Conservation (phyloP, 1,139 yeast genomes). For the Candida glucosophila region DNA sequence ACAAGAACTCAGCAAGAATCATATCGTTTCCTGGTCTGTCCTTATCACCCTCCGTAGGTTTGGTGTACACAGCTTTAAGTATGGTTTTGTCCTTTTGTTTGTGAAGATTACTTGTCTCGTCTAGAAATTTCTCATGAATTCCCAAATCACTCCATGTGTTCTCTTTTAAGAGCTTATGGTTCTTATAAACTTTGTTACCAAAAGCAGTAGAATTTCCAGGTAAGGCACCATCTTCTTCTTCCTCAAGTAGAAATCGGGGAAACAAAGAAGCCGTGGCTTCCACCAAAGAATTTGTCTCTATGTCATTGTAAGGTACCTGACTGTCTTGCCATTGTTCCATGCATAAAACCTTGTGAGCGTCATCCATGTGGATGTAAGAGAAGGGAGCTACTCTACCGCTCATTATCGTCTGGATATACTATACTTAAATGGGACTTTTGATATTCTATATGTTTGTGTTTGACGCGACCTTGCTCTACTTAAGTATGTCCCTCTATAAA, state of each 20-base stretch:
- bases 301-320: slow-evolving; percentile 33
- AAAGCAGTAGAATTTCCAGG: slow-evolving; percentile 29
- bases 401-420: too few species aligned
- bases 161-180: slow-evolving; percentile 21
- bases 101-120: slow-evolving; percentile 11
- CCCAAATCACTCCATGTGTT: slow-evolving; percentile 30
- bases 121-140: slow-evolving; percentile 21
- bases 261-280: slow-evolving; percentile 30
- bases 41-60: slow-evolving; percentile 5
- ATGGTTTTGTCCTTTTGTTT: slow-evolving; percentile 23
- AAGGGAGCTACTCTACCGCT: slow-evolving; percentile 19
- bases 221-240: slow-evolving; percentile 34
- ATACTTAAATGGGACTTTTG: too few species aligned
- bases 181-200: slow-evolving; percentile 32
- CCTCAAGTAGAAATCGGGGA: slow-evolving; percentile 30
- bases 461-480: too few species aligned
- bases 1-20: slow-evolving; percentile 25
- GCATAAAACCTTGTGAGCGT: slow-evolving; percentile 32
- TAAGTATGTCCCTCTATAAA: too few species aligned
- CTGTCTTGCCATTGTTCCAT: slow-evolving; percentile 38
- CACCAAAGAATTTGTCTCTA: slow-evolving; percentile 28
- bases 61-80: slow-evolving; percentile 19
- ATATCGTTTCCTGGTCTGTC: slow-evolving; percentile 8
- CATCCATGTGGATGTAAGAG: slow-evolving; percentile 28
- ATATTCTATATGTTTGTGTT: too few species aligned